Percentiles rank a stretch among this genome's conserved stretches.
Evolutionary conservation across 306 rosid genomes (phyloP).

Genomic region (Lotus japonicus): DNA sequence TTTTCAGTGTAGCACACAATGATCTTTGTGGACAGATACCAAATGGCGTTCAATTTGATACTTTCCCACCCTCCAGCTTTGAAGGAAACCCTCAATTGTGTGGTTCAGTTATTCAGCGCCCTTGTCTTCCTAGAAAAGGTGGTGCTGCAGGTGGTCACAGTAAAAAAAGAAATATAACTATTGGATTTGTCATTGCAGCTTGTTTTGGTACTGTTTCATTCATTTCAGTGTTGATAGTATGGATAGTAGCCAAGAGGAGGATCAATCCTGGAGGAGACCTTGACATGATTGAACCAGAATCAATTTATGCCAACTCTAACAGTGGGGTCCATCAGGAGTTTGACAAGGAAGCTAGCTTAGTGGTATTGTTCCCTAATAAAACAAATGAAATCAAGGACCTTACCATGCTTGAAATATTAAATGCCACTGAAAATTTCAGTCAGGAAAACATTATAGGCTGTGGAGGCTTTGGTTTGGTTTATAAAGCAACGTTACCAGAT

Average conservation of each 20-base stretch:
- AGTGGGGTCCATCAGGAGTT: conserved; percentile 30
- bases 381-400: conserved; percentile 59
- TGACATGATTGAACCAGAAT: conserved; percentile 55
- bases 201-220: conserved; percentile 19
- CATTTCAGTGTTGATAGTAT: conserved; percentile 37
- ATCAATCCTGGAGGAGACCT: conserved; percentile 64
- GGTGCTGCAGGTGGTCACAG: conserved; percentile 11
- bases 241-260: conserved; percentile 73
- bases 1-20: conserved; percentile 62
- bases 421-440: conserved; percentile 77
- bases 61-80: conserved; percentile 58
- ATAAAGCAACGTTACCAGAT: conserved; percentile 60
- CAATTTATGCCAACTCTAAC: conserved; percentile 37
- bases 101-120: conserved; percentile 39
- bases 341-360: conserved; percentile 59
- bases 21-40: conserved; percentile 70
- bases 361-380: conserved; percentile 61
- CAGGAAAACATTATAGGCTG: conserved; percentile 85
- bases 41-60: conserved; percentile 66
- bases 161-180: conserved; percentile 24
- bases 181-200: conserved; percentile 18
- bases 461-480: conserved; percentile 90
- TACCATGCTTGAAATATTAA: conserved; percentile 60
- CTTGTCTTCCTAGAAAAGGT: conserved; percentile 37
- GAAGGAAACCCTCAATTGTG: conserved; percentile 61